A percentile compares a stretch with the other conserved stretches of the same genome.
phyloP scores from a whole-genome alignment of 1,139 yeast species.

The Kurtzmaniella quercitrusa region DNA sequence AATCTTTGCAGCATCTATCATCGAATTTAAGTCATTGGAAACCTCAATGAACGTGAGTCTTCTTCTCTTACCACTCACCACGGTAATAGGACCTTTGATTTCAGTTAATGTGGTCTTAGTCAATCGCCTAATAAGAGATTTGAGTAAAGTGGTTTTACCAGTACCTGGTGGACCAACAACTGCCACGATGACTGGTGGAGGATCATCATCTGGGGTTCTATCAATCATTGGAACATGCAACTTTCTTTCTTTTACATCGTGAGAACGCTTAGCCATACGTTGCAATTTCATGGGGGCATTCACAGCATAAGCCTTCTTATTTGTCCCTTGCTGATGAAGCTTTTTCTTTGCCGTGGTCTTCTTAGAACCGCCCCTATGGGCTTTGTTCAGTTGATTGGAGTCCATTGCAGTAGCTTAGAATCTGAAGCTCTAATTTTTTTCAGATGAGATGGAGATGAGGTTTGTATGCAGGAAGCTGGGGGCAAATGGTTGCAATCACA shows the following conservation, averaged over 20 bases:
- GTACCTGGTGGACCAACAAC: conserved; percentile 99
- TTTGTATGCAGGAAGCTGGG: not conserved
- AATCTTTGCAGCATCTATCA: conserved; percentile 94
- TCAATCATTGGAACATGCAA: conserved; percentile 97
- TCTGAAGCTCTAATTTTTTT: not conserved
- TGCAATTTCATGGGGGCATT: conserved; percentile 88
- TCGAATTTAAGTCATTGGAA: conserved; percentile 85
- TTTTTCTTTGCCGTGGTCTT: conserved; percentile 73
- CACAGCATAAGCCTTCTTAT: conserved; percentile 93
- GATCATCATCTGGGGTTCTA: conserved; percentile 94
- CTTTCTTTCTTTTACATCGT: conserved; percentile 81
- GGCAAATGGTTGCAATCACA: not conserved
- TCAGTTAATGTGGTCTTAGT: conserved; percentile 86
- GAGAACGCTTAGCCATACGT: conserved; percentile 77
- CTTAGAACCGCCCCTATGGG: conserved; percentile 53
- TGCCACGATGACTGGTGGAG: conserved; percentile 95
- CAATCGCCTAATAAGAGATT: conserved; percentile 81
- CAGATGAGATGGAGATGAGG: conserved; percentile 1
- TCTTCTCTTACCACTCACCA: conserved; percentile 94
- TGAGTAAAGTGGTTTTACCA: conserved; percentile 91
- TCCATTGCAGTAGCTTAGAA: conserved; percentile 16
- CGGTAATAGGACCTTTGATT: conserved; percentile 93
- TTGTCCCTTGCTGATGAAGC: conserved; percentile 85
- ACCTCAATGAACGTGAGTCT: conserved; percentile 92
- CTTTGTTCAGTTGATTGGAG: conserved; percentile 44